Conservation (phyloP, 163 green algal genomes). For the Chlamydomonas reinhardtii region DNA sequence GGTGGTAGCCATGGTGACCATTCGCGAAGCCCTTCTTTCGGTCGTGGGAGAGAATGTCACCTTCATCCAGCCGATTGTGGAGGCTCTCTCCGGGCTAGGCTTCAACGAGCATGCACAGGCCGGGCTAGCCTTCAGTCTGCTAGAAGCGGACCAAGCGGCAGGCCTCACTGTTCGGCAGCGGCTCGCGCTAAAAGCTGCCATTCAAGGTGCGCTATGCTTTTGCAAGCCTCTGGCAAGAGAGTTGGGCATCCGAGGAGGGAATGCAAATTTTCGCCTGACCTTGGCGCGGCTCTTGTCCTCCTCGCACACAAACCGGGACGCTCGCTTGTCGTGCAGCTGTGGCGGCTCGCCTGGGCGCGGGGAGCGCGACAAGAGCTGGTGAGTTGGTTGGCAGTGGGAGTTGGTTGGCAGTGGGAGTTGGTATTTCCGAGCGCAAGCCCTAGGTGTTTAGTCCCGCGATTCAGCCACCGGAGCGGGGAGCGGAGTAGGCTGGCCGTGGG, state of each 20-base stretch:
- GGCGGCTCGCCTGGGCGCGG: too few species aligned
- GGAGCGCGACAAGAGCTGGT: too few species aligned
- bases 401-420: too few species aligned
- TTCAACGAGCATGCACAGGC: not conserved
- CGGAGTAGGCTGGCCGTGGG: too few species aligned
- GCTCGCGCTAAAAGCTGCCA: not conserved
- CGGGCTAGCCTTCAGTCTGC: not conserved
- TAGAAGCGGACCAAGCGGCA: not conserved
- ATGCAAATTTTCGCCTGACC: not conserved
- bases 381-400: too few species aligned
- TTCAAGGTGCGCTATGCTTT: slow-evolving; percentile 3
- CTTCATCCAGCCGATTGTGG: too few species aligned
- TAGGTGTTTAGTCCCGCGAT: not conserved
- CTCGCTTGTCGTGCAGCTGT: not conserved
- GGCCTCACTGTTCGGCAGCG: too few species aligned
- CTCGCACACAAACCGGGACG: too few species aligned
- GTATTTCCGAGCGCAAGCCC: not conserved
- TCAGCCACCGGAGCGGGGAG: too few species aligned
- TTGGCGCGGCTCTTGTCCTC: not conserved
- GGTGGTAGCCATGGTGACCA: not conserved
- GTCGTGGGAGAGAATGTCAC: not conserved
- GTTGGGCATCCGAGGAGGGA: not conserved
- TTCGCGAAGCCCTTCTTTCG: slow-evolving; percentile 16
- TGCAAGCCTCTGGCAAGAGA: not conserved
- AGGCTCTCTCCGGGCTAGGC: too few species aligned